Conservation (phyloP, 2,329 filamentous ascomycete species). For the Cordyceps farinosa region DNA sequence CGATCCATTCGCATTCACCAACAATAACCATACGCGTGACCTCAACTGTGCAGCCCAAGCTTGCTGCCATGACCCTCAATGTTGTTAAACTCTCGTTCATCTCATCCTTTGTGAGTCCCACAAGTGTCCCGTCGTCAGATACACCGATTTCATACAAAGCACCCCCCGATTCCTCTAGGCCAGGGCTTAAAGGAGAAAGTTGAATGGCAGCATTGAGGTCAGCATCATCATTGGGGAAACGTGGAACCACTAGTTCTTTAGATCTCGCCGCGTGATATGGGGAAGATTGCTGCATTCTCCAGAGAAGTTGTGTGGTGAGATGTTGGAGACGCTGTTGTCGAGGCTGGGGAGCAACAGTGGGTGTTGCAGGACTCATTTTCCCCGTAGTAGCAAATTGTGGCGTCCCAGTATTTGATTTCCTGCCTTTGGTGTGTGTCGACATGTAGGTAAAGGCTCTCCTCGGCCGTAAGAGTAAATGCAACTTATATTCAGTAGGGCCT, state of each 20-base stretch:
- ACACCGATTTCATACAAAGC: slow-evolving; percentile 96
- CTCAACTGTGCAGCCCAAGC: slow-evolving; percentile 80
- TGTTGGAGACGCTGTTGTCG: slow-evolving; percentile 84
- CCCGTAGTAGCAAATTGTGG: slow-evolving; percentile 13
- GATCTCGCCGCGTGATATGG: slow-evolving; percentile 82
- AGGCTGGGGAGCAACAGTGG: slow-evolving; percentile 55
- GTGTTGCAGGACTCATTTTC: slow-evolving; percentile 23
- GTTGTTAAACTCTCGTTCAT: slow-evolving; percentile 87
- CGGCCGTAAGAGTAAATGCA: slow-evolving; percentile 80
- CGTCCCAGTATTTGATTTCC: not conserved
- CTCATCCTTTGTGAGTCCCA: slow-evolving; percentile 85
- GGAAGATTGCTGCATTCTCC: slow-evolving; percentile 92
- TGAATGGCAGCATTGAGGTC: slow-evolving; percentile 45
- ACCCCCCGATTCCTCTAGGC: slow-evolving; percentile 87
- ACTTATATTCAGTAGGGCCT: slow-evolving; percentile 93
- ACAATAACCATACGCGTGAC: slow-evolving; percentile 79
- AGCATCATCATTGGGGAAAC: slow-evolving; percentile 62
- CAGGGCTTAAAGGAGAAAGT: slow-evolving; percentile 62
- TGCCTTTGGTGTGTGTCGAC: slow-evolving; percentile 50
- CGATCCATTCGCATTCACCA: slow-evolving; percentile 75
- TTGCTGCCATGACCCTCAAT: slow-evolving; percentile 85
- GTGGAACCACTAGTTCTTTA: slow-evolving; percentile 69
- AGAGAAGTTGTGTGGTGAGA: slow-evolving; percentile 89
- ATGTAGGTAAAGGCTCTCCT: slow-evolving; percentile 69
- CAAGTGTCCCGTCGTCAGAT: slow-evolving; percentile 85